Conservation (phyloP, 495 filamentous ascomycete genomes). For the Penicillium egyptiacum region DNA sequence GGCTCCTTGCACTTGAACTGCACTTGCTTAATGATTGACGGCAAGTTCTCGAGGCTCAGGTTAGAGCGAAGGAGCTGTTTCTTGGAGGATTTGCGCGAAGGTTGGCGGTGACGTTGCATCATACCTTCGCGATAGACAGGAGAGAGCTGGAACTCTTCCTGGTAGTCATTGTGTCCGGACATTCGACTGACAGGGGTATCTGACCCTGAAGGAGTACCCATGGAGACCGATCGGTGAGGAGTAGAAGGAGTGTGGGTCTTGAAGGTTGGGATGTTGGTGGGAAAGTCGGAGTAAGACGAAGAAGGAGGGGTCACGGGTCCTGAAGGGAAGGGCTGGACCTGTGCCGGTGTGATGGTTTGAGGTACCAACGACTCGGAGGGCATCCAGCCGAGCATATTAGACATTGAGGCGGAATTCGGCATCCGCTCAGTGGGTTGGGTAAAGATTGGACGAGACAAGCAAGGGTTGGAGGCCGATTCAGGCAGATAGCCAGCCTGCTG, state of each 20-base stretch:
- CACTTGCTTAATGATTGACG: conserved; percentile 44
- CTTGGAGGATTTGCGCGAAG: conserved; percentile 38
- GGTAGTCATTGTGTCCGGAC: conserved; percentile 39
- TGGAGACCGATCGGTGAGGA: conserved; percentile 41
- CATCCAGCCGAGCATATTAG: conserved; percentile 47
- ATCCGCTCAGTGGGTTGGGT: conserved; percentile 39
- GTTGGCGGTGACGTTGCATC: conserved; percentile 36
- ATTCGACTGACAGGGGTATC: conserved; percentile 44
- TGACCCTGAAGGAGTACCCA: conserved; percentile 40
- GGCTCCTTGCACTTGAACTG: conserved; percentile 51
- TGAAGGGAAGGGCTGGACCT: conserved; percentile 28
- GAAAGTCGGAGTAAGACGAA: conserved; percentile 44
- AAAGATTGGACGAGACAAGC: conserved; percentile 47
- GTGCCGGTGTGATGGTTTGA: conserved; percentile 44
- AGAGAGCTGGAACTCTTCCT: conserved; percentile 42
- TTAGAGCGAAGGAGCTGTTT: conserved; percentile 43
- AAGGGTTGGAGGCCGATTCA: conserved; percentile 45
- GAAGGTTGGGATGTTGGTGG: conserved; percentile 36
- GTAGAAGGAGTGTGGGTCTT: conserved; percentile 46
- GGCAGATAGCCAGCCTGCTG: conserved; percentile 40
- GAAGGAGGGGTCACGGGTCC: conserved; percentile 44
- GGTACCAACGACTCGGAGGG: conserved; percentile 39
- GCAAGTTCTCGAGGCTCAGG: conserved; percentile 43
- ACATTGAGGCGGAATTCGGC: conserved; percentile 45
- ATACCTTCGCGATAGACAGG: conserved; percentile 40